phyloP scores from a whole-genome alignment of 352 stramenopile genomes.

The Phytophthora quininea region DNA sequence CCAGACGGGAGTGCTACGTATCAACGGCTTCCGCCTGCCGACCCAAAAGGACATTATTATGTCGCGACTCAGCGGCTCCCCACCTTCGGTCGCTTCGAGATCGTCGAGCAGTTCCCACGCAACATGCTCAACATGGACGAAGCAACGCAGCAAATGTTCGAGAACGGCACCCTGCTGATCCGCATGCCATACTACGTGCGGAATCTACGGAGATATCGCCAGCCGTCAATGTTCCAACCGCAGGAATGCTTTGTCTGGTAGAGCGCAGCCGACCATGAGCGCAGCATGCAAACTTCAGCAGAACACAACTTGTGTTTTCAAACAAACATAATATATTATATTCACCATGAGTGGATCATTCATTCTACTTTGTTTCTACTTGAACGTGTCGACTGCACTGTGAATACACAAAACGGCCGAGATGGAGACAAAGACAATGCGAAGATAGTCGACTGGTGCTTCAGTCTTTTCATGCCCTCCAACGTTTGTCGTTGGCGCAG shows the following conservation, averaged over 20 bases:
- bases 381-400: too few relatives aligned
- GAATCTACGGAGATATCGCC: constrained; percentile 34
- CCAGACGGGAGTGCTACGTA: constrained; percentile 41
- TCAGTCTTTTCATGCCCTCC: too few relatives aligned
- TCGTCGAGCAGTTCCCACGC: constrained; percentile 54
- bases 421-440: too few relatives aligned
- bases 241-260: constrained; percentile 50
- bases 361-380: too few relatives aligned
- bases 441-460: too few relatives aligned
- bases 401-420: too few relatives aligned
- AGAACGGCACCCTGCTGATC: constrained; percentile 61
- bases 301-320: too few relatives aligned
- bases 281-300: too few relatives aligned
- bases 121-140: constrained; percentile 56
- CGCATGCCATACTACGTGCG: constrained; percentile 58
- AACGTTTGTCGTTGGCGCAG: too few relatives aligned
- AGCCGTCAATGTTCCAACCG: constrained; percentile 40
- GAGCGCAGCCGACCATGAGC: background rate
- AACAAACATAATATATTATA: too few relatives aligned
- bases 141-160: constrained; percentile 50
- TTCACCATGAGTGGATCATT: too few relatives aligned
- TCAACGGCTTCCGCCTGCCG: constrained; percentile 58
- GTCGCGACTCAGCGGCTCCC: constrained; percentile 57
- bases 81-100: constrained; percentile 74
- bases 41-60: constrained; percentile 64